Percentiles rank a stretch among this genome's conserved stretches.
These are phyloP conservation scores for Exserohilum turcica DNA, from an alignment of 2,329 filamentous ascomycete species.

Conservation along the genomic window DNA sequence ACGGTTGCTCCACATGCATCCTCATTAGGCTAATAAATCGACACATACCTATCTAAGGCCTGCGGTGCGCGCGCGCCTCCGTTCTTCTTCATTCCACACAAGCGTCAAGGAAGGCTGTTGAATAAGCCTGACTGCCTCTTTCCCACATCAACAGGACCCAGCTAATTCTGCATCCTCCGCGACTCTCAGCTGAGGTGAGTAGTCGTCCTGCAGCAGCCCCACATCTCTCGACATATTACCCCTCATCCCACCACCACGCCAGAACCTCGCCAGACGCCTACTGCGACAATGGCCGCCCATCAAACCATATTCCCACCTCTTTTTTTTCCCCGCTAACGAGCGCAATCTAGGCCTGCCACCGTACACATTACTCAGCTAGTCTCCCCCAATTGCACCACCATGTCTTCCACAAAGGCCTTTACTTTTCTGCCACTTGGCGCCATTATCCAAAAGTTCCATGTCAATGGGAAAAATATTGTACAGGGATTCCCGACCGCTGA, in stretches of 20 bases:
- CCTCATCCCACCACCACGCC: slow-evolving; percentile 15
- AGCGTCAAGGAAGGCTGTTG: slow-evolving; percentile 1
- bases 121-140: slow-evolving; percentile 1
- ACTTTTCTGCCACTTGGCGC: slow-evolving; percentile 76
- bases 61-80: slow-evolving; percentile 5
- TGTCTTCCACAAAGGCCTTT: slow-evolving; percentile 43
- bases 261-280: slow-evolving; percentile 6
- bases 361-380: slow-evolving; percentile 3
- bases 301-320: not conserved
- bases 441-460: slow-evolving; percentile 78
- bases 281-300: slow-evolving; percentile 1
- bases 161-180: not conserved
- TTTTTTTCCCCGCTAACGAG: slow-evolving; percentile 9
- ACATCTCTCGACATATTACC: slow-evolving; percentile 17
- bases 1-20: slow-evolving; percentile 14
- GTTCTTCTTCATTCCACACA: not conserved
- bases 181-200: slow-evolving; percentile 22
- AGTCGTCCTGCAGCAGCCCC: slow-evolving; percentile 18
- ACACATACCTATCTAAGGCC: slow-evolving; percentile 5
- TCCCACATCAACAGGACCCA: not conserved
- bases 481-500: slow-evolving; percentile 79
- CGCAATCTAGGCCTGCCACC: slow-evolving; percentile 5
- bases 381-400: slow-evolving; percentile 16
- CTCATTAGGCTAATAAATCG: slow-evolving; percentile 44
- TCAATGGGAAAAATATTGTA: slow-evolving; percentile 84